Evolutionary conservation across 305 asterid genomes (phyloP).

Genomic region (Fraxinus baroniana): DNA sequence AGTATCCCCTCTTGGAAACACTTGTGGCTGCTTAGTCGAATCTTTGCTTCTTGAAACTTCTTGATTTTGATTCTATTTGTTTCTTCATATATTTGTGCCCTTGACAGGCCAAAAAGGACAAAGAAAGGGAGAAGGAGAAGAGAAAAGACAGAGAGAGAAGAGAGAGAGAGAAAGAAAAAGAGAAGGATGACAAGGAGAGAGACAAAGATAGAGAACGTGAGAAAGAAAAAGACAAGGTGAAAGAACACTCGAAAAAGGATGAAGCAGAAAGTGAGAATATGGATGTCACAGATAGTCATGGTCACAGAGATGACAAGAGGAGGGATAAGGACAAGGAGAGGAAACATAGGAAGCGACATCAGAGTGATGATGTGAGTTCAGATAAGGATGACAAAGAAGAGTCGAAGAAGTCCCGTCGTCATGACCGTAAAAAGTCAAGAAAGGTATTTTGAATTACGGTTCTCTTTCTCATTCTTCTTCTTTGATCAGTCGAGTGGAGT

Average conservation of each 20-base stretch:
- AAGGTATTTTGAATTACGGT: constrained; percentile 48
- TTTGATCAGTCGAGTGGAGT: constrained; percentile 6
- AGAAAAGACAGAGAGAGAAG: constrained; percentile 57
- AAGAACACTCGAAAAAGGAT: constrained; percentile 59
- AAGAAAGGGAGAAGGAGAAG: constrained; percentile 73
- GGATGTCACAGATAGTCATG: constrained; percentile 55
- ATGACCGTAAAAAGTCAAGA: constrained; percentile 92
- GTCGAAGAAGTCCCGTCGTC: constrained; percentile 70
- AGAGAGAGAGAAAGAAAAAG: constrained; percentile 30
- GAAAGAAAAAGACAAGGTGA: constrained; percentile 67
- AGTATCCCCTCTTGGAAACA: not conserved
- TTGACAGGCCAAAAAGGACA: constrained; percentile 79
- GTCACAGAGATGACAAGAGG: constrained; percentile 70
- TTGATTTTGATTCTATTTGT: constrained; percentile 8
- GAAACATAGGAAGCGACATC: constrained; percentile 89
- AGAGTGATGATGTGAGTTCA: constrained; percentile 73
- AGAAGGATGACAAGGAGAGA: constrained; percentile 39
- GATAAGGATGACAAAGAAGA: constrained; percentile 90
- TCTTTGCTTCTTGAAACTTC: not conserved
- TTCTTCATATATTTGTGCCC: not conserved
- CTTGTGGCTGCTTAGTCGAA: not conserved
- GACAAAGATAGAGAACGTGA: constrained; percentile 72
- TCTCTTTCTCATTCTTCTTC: not conserved
- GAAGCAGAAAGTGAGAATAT: constrained; percentile 57
- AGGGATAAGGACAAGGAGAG: constrained; percentile 83